These are phyloP conservation scores for Nicotiana obtusifolia DNA, from an alignment of 257 asterid species.

Conservation along the genomic window DNA sequence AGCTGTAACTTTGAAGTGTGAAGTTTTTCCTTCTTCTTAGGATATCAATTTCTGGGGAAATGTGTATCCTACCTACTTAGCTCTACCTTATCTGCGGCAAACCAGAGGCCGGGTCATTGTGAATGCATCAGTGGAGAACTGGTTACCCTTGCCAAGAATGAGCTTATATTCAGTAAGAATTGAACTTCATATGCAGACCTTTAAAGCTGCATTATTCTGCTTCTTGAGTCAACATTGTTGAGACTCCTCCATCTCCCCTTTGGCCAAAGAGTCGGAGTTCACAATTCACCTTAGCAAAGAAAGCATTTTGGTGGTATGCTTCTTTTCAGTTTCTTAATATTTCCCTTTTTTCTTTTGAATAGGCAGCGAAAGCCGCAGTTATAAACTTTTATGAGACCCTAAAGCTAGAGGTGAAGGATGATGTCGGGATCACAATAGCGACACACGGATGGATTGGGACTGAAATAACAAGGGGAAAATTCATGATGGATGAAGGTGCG, in stretches of 20 bases:
- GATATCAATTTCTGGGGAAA: slow-evolving; percentile 94
- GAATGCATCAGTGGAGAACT: slow-evolving; percentile 75
- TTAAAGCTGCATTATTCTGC: background rate
- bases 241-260: background rate
- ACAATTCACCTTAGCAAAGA: background rate
- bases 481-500: slow-evolving; percentile 85
- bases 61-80: slow-evolving; percentile 74
- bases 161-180: slow-evolving; percentile 71
- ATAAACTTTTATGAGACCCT: slow-evolving; percentile 71
- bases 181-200: background rate
- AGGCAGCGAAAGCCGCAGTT: slow-evolving; percentile 81
- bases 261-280: background rate
- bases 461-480: slow-evolving; percentile 57
- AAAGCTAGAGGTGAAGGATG: slow-evolving; percentile 67
- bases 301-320: background rate
- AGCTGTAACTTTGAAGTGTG: background rate
- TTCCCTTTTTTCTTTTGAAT: background rate
- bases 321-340: background rate
- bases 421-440: slow-evolving; percentile 70
- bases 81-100: slow-evolving; percentile 65
- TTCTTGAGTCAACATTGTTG: background rate
- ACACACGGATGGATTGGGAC: slow-evolving; percentile 87
- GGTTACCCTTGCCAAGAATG: slow-evolving; percentile 90
- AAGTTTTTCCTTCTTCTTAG: slow-evolving; percentile 24
- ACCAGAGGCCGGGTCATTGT: slow-evolving; percentile 61